phyloP scores from a whole-genome alignment of 306 rosid genomes.

The Arachis stenosperma region DNA sequence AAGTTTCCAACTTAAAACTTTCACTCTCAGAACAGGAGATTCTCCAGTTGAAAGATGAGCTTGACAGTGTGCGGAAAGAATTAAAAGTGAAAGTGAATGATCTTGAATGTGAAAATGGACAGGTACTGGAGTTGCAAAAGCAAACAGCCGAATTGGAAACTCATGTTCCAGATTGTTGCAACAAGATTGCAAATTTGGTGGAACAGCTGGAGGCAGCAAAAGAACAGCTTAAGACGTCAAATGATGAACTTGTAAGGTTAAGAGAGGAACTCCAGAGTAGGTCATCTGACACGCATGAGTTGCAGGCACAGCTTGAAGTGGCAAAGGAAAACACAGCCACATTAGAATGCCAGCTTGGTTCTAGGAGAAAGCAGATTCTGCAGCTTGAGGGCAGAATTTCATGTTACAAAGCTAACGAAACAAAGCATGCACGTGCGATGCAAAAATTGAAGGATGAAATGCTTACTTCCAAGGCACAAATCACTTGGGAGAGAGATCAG shows the following conservation, averaged over 20 bases:
- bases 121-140: slow-evolving; percentile 48
- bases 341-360: slow-evolving; percentile 46
- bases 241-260: slow-evolving; percentile 49
- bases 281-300: slow-evolving; percentile 33
- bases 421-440: slow-evolving; percentile 44
- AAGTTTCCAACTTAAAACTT: slow-evolving; percentile 48
- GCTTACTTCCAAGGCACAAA: slow-evolving; percentile 41
- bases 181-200: slow-evolving; percentile 49
- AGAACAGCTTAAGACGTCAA: slow-evolving; percentile 48
- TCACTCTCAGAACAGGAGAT: slow-evolving; percentile 51
- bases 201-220: slow-evolving; percentile 50
- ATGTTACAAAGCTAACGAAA: slow-evolving; percentile 40
- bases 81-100: slow-evolving; percentile 52
- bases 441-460: slow-evolving; percentile 54
- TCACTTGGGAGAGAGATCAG: slow-evolving; percentile 49
- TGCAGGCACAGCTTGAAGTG: slow-evolving; percentile 53
- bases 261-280: slow-evolving; percentile 45
- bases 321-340: slow-evolving; percentile 38
- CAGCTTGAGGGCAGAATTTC: slow-evolving; percentile 50
- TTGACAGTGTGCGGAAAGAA: slow-evolving; percentile 35
- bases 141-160: slow-evolving; percentile 49
- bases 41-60: slow-evolving; percentile 43
- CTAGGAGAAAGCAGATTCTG: slow-evolving; percentile 38
- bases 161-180: slow-evolving; percentile 44
- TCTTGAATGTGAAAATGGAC: slow-evolving; percentile 52